These are phyloP conservation scores for Turnera subulata DNA, from an alignment of 345 rosid genomes.

Conservation along the genomic window DNA sequence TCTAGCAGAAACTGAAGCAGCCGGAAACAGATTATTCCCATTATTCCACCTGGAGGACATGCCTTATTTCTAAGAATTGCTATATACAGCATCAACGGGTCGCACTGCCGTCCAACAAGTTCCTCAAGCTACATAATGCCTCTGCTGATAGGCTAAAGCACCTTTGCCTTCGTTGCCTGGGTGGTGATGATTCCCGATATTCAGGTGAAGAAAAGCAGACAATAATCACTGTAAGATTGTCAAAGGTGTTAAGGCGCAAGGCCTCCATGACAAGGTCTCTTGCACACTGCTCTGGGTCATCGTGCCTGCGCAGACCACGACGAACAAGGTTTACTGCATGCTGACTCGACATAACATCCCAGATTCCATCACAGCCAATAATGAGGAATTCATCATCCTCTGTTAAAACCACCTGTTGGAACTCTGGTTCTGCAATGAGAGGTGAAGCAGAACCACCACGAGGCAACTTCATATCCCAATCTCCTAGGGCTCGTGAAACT, in stretches of 20 bases:
- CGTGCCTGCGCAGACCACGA: constrained; percentile 54
- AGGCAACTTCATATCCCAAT: constrained; percentile 83
- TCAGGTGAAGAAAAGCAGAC: constrained; percentile 60
- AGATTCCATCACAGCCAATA: constrained; percentile 85
- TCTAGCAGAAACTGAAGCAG: constrained; percentile 32
- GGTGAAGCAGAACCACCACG: constrained; percentile 65
- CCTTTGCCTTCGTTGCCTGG: constrained; percentile 38
- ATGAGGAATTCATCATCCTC: constrained; percentile 90
- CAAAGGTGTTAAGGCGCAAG: constrained; percentile 46
- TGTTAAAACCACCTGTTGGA: constrained; percentile 45
- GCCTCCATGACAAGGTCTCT: constrained; percentile 83
- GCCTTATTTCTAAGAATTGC: constrained; percentile 1
- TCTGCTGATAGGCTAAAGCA: constrained; percentile 66
- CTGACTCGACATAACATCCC: constrained; percentile 94
- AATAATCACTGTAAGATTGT: constrained; percentile 74
- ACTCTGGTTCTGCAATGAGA: constrained; percentile 76
- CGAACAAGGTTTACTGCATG: constrained; percentile 64
- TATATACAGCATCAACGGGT: constrained; percentile 24
- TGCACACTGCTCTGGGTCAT: constrained; percentile 67
- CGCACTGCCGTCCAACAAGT: constrained; percentile 42
- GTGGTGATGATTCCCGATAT: constrained; percentile 31
- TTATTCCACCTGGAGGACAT: not conserved
- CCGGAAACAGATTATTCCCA: constrained; percentile 49
- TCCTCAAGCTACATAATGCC: constrained; percentile 61
- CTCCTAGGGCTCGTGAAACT: constrained; percentile 82